Conservation (phyloP, 345 rosid species). For the Rhodomyrtus tomentosa region DNA sequence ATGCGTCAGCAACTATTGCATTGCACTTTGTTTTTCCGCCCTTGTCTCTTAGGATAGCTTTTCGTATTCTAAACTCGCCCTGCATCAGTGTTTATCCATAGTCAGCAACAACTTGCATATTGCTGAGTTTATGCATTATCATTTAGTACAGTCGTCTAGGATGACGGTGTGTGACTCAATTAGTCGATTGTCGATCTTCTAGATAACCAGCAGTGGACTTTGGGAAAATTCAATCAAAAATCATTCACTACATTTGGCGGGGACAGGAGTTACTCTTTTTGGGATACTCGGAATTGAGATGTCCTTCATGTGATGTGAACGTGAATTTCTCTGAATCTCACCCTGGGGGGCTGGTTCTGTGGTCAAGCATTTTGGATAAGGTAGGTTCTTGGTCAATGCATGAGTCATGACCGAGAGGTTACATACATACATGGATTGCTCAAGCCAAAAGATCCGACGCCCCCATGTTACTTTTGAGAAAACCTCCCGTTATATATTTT, state of each 20-base stretch:
- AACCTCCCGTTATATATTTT: no score
- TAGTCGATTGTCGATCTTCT: not conserved
- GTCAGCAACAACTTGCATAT: not conserved
- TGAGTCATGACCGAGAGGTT: not conserved
- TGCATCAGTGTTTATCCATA: not conserved
- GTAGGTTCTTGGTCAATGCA: not conserved
- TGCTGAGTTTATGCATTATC: not conserved
- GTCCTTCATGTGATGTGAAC: not conserved
- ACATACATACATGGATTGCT: not conserved
- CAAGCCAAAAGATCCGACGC: not conserved
- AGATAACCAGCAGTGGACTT: not conserved
- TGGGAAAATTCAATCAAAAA: not conserved
- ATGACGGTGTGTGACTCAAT: not conserved
- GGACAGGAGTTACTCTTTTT: not conserved
- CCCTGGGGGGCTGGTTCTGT: not conserved
- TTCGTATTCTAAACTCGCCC: not conserved
- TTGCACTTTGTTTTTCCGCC: not conserved
- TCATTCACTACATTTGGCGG: not conserved
- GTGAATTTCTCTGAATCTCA: not conserved
- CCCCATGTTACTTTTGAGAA: not conserved
- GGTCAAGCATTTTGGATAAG: not conserved
- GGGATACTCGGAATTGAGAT: not conserved
- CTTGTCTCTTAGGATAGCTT: not conserved
- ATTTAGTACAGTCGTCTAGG: not conserved
- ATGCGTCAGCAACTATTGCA: not conserved